Evolutionary conservation across 768 basidiomycete species (phyloP).

Genomic region (Agrocybe chaxingu): DNA sequence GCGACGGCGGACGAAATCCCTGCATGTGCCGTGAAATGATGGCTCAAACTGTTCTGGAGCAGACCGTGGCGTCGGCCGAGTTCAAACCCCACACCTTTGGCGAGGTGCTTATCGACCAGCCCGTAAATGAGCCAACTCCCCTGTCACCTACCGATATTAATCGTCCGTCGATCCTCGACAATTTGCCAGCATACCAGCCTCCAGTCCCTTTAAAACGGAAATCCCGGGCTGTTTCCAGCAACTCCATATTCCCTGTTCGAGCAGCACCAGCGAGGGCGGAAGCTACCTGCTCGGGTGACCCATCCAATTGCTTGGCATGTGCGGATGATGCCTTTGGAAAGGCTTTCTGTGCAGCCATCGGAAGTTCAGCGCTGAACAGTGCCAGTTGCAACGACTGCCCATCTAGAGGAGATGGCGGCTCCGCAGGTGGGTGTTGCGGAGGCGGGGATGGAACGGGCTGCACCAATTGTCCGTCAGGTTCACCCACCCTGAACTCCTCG

Average conservation of each 20-base stretch:
- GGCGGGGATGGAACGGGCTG: constrained; percentile 17
- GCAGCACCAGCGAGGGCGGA: constrained; percentile 18
- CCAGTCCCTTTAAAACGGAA: constrained; percentile 77
- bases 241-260: constrained; percentile 52
- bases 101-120: not conserved
- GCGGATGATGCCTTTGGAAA: constrained; percentile 84
- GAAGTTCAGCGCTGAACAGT: constrained; percentile 52
- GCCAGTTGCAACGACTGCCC: constrained; percentile 59
- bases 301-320: constrained; percentile 81
- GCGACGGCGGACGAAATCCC: constrained; percentile 53
- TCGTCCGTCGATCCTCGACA: constrained; percentile 63
- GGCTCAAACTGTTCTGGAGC: constrained; percentile 38
- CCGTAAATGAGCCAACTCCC: not conserved
- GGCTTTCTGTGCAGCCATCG: constrained; percentile 81
- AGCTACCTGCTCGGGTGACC: constrained; percentile 77
- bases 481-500: constrained; percentile 8
- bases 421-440: constrained; percentile 17
- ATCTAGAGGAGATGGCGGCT: constrained; percentile 17
- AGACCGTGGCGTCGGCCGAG: not conserved
- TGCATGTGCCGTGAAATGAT: constrained; percentile 79
- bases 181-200: constrained; percentile 76
- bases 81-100: constrained; percentile 1
- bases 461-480: constrained; percentile 18
- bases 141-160: not conserved
- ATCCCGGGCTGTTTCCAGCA: constrained; percentile 30